These are phyloP conservation scores for Lodderomyces pseudojiufengensis DNA, from an alignment of 1,139 yeast species.

Conservation along the genomic window DNA sequence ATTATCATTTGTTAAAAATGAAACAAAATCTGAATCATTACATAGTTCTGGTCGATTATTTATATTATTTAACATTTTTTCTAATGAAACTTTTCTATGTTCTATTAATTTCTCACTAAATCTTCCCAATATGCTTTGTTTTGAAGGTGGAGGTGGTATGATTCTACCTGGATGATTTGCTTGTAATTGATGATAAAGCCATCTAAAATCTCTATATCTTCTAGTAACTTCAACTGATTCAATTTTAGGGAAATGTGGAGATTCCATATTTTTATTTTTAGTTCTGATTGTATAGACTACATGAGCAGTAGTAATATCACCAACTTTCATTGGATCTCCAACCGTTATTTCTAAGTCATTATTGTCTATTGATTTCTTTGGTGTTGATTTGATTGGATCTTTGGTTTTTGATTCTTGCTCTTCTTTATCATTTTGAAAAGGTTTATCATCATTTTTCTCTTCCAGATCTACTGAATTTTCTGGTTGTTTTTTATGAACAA, in stretches of 20 bases:
- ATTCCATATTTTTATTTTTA: constrained; percentile 32
- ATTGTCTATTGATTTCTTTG: background rate
- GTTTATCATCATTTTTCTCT: constrained; percentile 6
- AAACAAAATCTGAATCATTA: constrained; percentile 68
- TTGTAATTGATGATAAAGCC: constrained; percentile 89
- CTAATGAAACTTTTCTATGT: constrained; percentile 79
- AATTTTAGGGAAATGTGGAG: constrained; percentile 24
- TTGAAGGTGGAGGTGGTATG: constrained; percentile 96
- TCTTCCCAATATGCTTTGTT: constrained; percentile 82
- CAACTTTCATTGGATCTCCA: constrained; percentile 89
- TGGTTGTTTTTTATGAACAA: constrained; percentile 5
- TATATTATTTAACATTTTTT: constrained; percentile 76
- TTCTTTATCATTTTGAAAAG: background rate
- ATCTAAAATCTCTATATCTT: constrained; percentile 75
- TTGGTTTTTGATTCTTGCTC: constrained; percentile 1
- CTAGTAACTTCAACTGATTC: constrained; percentile 56
- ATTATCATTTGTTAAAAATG: constrained; percentile 54
- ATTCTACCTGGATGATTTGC: constrained; percentile 85
- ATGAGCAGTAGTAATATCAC: constrained; percentile 85
- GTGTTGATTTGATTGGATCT: constrained; percentile 6
- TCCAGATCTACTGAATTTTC: constrained; percentile 1
- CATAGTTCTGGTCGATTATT: constrained; percentile 54
- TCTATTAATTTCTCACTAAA: constrained; percentile 87
- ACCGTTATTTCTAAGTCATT: constrained; percentile 61
- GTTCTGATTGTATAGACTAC: constrained; percentile 81